Base-by-base conservation (phyloP, 192 early-diverging fungal genomes). In the Backusella mclennaniae region DNA sequence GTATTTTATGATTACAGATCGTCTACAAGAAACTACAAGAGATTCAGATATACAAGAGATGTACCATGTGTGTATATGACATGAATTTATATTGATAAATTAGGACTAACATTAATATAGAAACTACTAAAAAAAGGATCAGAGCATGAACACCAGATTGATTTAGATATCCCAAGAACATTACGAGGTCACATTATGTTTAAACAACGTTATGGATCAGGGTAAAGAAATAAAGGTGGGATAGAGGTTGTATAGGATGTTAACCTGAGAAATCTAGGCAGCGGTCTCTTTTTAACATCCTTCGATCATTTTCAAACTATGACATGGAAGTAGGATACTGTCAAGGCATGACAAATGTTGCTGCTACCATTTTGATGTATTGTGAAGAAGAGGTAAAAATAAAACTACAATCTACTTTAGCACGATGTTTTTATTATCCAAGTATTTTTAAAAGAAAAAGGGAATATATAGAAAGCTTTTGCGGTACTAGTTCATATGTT, bases 281-380 rank as follows among this genome's bases (percentile, higher is more conserved):
- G 84, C 87, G 90, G 46, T 75, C 86, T 6, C 82, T 96, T 44
- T 94, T 94, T 76, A 92, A 95, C 76, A 88, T 96, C 2, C 73
- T 95, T 26, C 89, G 92, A 74, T 93, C 94, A 1, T 95, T 95
- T 76, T 85, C 90, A 3, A 80, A 89, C 35, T 95, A 91, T 76
- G 94, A 96, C 78, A 59, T 79, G 33, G 88, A 92, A 66, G 89
- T 96, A 67, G 95, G 95, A 38, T 96, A 96, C 73, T 96, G 95
- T 75, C 95, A 96, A 84, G 95, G 95, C 1, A 92, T 96, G 81
- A 86, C 94, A 3, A 95, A 93, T 79, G 82, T 96, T 29, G 93
- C 89, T 0, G 93, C 93, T 3, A 91, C 89, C 2, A 81, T 96
- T 71, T 73, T 96, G 66, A 84, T 94, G 74, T 94, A 93, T 79